These are phyloP conservation scores for Epichloe scottii DNA, from an alignment of 2,329 filamentous ascomycete genomes.

Conservation along the genomic window DNA sequence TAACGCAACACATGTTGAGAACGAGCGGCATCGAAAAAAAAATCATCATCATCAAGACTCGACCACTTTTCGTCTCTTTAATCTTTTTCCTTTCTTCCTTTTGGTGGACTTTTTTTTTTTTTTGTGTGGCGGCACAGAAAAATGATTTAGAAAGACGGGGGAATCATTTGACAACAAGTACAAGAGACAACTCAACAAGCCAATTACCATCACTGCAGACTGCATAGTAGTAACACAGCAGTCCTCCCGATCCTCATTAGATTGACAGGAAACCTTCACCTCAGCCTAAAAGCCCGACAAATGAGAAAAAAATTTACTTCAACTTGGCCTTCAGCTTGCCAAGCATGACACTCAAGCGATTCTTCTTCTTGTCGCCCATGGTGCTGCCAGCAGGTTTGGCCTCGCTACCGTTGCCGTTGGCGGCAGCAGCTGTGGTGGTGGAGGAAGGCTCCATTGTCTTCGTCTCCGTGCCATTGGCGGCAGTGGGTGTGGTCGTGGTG, in stretches of 20 bases:
- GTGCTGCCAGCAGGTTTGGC: constrained; percentile 14
- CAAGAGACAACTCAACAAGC: constrained; percentile 21
- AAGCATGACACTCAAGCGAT: constrained; percentile 50
- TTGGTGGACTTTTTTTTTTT: not conserved
- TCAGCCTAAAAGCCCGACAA: constrained; percentile 10
- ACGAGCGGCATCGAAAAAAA: too few species aligned
- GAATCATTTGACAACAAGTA: constrained; percentile 27
- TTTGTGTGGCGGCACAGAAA: not conserved
- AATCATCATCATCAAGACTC: not conserved
- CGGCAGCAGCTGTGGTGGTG: not conserved
- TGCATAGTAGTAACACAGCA: constrained; percentile 7
- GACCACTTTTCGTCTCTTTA: not conserved
- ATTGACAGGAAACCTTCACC: not conserved
- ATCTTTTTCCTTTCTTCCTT: not conserved
- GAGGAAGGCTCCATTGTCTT: constrained; percentile 9
- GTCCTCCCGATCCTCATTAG: constrained; percentile 5
- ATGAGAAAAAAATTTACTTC: constrained; percentile 11
- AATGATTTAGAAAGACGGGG: constrained; percentile 14
- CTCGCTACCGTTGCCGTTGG: constrained; percentile 1
- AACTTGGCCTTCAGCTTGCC: constrained; percentile 40
- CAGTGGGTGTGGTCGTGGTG: constrained; percentile 8
- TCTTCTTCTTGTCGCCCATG: constrained; percentile 54
- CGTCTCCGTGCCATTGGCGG: constrained; percentile 12
- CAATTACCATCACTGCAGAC: constrained; percentile 17
- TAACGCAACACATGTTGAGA: too few species aligned